Conservation (phyloP, 805 yeast genomes). For the Candida dajiaensis region DNA sequence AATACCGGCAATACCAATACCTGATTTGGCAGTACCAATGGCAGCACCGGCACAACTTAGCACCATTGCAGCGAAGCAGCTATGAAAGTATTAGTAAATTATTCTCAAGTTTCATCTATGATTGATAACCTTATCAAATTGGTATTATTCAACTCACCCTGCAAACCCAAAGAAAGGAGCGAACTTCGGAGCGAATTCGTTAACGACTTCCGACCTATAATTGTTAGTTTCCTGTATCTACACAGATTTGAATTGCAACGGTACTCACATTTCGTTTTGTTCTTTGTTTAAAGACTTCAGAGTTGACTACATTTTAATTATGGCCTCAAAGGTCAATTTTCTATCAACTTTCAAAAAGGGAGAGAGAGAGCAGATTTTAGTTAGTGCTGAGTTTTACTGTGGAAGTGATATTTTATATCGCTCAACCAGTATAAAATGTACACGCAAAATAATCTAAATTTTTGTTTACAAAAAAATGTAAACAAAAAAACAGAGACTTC, state of each 20-base stretch:
- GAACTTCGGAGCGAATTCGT: conserved; percentile 78
- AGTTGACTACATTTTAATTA: too few species aligned
- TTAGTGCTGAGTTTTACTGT: background rate
- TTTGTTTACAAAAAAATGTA: background rate
- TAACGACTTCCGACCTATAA: conserved; percentile 33
- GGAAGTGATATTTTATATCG: too few species aligned
- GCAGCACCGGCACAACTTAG: conserved; percentile 97
- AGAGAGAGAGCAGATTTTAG: background rate
- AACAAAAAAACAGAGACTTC: too few species aligned
- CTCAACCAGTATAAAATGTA: too few species aligned
- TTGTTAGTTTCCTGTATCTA: conserved; percentile 5
- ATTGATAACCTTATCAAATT: too few species aligned
- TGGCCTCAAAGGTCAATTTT: background rate
- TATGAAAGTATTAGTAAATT: too few species aligned
- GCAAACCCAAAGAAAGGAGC: conserved; percentile 98
- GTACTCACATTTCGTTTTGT: background rate
- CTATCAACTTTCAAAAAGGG: background rate
- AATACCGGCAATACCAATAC: conserved; percentile 96
- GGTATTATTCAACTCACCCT: conserved; percentile 39
- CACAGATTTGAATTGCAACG: background rate
- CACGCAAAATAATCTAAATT: background rate
- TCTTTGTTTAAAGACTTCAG: background rate
- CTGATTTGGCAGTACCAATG: conserved; percentile 96
- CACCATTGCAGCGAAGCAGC: conserved; percentile 86
- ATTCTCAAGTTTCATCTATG: too few species aligned